phyloP scores from a whole-genome alignment of 2,329 filamentous ascomycete species.

The Phialocephala sp. region DNA sequence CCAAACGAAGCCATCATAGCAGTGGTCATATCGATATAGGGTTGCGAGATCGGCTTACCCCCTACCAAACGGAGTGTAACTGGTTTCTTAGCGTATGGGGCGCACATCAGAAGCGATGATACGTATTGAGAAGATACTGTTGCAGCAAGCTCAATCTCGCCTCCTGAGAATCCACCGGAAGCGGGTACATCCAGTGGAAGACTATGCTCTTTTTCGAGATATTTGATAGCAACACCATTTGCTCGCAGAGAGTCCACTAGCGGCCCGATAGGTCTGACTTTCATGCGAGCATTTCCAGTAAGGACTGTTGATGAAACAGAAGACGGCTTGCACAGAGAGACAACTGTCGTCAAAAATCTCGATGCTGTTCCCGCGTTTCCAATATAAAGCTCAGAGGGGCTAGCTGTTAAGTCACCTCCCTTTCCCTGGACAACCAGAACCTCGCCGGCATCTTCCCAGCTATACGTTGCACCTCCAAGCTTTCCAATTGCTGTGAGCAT shows the following conservation, averaged over 20 bases:
- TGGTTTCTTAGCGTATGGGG: conserved; percentile 92
- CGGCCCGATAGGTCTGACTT: conserved; percentile 89
- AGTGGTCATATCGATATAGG: conserved; percentile 98
- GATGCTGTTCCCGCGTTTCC: conserved; percentile 97
- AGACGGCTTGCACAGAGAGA: conserved; percentile 77
- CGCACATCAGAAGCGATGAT: conserved; percentile 94
- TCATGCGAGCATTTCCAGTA: conserved; percentile 96
- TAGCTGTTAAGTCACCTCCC: conserved; percentile 83
- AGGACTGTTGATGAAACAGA: conserved; percentile 73
- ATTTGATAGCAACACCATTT: conserved; percentile 88
- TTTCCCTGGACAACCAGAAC: conserved; percentile 88
- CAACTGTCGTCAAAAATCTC: conserved; percentile 90
- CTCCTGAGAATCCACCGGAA: conserved; percentile 81
- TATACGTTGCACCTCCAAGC: conserved; percentile 85
- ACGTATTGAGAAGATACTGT: conserved; percentile 99
- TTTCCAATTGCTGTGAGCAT: conserved; percentile 93
- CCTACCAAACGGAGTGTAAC: conserved; percentile 90
- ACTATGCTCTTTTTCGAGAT: conserved; percentile 82
- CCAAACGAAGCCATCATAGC: conserved; percentile 97
- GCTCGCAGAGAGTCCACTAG: conserved; percentile 86
- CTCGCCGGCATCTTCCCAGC: conserved; percentile 94
- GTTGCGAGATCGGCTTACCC: conserved; percentile 96
- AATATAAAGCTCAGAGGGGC: conserved; percentile 79
- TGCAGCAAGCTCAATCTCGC: conserved; percentile 87
- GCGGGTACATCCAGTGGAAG: conserved; percentile 84